Base-by-base conservation (phyloP, 495 filamentous ascomycete genomes). In the Trypethelium eluteriae region DNA sequence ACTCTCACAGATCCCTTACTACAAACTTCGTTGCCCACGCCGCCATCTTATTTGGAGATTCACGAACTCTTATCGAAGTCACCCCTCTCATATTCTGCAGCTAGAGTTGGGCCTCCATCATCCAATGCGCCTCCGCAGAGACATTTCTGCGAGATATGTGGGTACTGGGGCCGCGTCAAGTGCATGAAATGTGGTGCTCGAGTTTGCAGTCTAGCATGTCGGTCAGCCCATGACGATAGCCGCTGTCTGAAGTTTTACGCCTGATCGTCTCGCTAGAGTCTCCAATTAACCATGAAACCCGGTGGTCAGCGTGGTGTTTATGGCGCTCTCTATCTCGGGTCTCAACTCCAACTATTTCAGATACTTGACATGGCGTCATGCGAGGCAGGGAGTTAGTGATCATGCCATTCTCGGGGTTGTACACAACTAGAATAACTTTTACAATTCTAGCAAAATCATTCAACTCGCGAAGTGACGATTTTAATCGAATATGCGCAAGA, bases 161-260 rank as follows among this genome's bases (percentile, higher is more conserved):
- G 92, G 39, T 96, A 94, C 76, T 96, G 93, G 92, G 92, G 92
- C 1, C 82, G 88, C 69, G 88, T 92, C 38, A 85, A 83, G 76
- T 96, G 92, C 76, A 85, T 88, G 79, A 92, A 86, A 76, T 96
- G 92, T 77, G 91, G 91, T 44, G 80, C 83, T 64, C 76, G 90
- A 69, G 89, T 88, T 11, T 96, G 92, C 77, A 89, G 90, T 68
- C 75, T 96, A 64, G 88, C 89, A 68, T 96, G 92, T 75, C 84
- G 93, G 69, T 84, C 85, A 69, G 79, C 83, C 53, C 92, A 96
- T 80, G 85, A 89, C 71, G 89, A 92, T 76, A 90, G 85, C 47
- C 81, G 89, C 70, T 96, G 93, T 64, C 69, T 75, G 68, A 80
- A 74, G 64, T 79, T 77, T 66, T 76, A 73, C 34, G 71, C 68